Percentiles rank a stretch among this genome's conserved stretches.
These are phyloP conservation scores for Eremothecium coryli DNA, from an alignment of 1,139 yeast genomes.

Conservation along the genomic window DNA sequence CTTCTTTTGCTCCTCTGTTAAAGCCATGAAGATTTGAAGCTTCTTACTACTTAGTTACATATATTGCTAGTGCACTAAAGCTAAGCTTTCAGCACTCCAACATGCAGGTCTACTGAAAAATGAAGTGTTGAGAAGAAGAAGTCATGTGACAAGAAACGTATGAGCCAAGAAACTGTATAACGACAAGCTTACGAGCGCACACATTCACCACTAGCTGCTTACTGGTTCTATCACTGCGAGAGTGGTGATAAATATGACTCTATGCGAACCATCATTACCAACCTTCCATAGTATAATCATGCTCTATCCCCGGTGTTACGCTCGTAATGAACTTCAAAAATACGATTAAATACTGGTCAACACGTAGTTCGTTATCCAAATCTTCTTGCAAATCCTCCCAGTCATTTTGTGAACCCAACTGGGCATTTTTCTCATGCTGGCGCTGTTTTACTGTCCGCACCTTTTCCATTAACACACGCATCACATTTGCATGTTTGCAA, in stretches of 20 bases:
- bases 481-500: constrained; percentile 88
- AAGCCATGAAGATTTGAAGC: constrained; percentile 3
- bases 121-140: too few relatives aligned
- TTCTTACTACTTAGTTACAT: too few relatives aligned
- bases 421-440: constrained; percentile 27
- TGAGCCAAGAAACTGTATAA: too few relatives aligned
- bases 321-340: constrained; percentile 91
- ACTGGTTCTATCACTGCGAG: too few relatives aligned
- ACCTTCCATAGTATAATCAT: constrained; percentile 93
- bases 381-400: constrained; percentile 38
- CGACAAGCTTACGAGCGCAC: too few relatives aligned
- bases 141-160: too few relatives aligned
- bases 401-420: constrained; percentile 33
- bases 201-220: too few relatives aligned
- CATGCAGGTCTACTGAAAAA: too few relatives aligned
- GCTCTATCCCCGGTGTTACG: constrained; percentile 95
- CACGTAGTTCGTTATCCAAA: constrained; percentile 50
- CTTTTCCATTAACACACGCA: constrained; percentile 74
- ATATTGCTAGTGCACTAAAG: too few relatives aligned
- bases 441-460: constrained; percentile 44
- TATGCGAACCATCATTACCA: too few relatives aligned
- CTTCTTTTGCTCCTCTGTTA: constrained; percentile 2
- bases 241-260: too few relatives aligned
- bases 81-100: too few relatives aligned
- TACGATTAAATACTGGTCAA: constrained; percentile 81